phyloP scores from a whole-genome alignment of 2,329 filamentous ascomycete genomes.

The Amphichorda felina region DNA sequence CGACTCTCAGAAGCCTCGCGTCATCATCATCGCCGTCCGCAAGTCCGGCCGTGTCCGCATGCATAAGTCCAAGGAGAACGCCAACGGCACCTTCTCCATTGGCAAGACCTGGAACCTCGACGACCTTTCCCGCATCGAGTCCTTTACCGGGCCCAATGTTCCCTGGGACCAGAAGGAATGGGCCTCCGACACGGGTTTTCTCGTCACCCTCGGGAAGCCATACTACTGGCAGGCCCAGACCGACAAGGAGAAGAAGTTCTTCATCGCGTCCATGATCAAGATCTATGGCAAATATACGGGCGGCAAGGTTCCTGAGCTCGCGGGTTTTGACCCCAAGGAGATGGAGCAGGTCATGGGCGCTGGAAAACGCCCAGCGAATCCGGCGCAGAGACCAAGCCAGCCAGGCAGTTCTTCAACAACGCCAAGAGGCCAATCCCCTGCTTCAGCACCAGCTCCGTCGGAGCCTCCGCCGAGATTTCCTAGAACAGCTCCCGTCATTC shows the following conservation, averaged over 20 bases:
- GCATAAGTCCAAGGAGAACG: slow-evolving; percentile 95
- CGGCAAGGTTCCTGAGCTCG: slow-evolving; percentile 65
- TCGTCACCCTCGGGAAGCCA: slow-evolving; percentile 80
- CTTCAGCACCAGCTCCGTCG: slow-evolving; percentile 8
- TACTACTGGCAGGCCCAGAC: slow-evolving; percentile 97
- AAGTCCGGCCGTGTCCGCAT: slow-evolving; percentile 87
- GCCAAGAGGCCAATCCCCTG: slow-evolving; percentile 2
- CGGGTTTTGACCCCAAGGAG: slow-evolving; percentile 74
- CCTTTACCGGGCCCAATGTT: slow-evolving; percentile 54
- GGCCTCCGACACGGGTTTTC: slow-evolving; percentile 76
- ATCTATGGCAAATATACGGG: slow-evolving; percentile 96
- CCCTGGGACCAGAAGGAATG: slow-evolving; percentile 54
- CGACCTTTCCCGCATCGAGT: slow-evolving; percentile 74
- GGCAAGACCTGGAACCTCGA: slow-evolving; percentile 98
- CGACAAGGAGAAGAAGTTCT: slow-evolving; percentile 96
- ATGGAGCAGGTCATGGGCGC: slow-evolving; percentile 61
- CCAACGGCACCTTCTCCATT: slow-evolving; percentile 88
- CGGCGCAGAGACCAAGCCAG: slow-evolving; percentile 9
- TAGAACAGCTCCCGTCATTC: slow-evolving; percentile 12
- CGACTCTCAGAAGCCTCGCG: slow-evolving; percentile 72
- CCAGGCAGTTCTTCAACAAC: slow-evolving; percentile 8
- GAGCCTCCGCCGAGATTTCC: neutral
- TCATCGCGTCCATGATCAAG: slow-evolving; percentile 90
- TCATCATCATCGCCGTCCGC: slow-evolving; percentile 88
- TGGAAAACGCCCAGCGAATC: slow-evolving; percentile 22